Evolutionary conservation across 768 basidiomycete genomes (phyloP).

Genomic region (Tylopilus sp.): DNA sequence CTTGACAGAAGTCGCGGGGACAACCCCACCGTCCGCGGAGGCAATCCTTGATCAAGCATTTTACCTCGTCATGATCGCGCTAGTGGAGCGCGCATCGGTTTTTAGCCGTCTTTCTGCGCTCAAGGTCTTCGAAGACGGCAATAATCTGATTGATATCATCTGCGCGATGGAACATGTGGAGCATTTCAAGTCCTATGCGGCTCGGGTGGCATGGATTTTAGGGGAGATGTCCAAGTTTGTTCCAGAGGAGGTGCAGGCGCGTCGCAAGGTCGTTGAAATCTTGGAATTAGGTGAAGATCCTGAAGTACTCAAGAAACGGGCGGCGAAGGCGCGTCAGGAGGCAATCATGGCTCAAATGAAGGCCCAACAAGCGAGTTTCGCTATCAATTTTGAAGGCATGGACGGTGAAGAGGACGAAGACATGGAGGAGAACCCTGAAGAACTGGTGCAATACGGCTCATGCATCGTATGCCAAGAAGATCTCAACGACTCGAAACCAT

Average conservation of each 20-base stretch:
- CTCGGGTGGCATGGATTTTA: slow-evolving; percentile 76
- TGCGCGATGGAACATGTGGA: slow-evolving; percentile 78
- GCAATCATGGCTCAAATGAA: slow-evolving; percentile 97
- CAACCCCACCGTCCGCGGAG: slow-evolving; percentile 75
- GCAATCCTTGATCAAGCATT: slow-evolving; percentile 87
- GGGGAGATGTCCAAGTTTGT: slow-evolving; percentile 52
- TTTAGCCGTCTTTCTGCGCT: slow-evolving; percentile 60
- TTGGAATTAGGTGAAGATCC: slow-evolving; percentile 41
- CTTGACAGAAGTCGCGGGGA: slow-evolving; percentile 55
- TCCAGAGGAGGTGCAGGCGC: slow-evolving; percentile 51
- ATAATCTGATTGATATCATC: slow-evolving; percentile 67
- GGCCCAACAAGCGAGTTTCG: slow-evolving; percentile 84
- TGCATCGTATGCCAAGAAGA: slow-evolving; percentile 99
- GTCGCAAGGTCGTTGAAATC: slow-evolving; percentile 42
- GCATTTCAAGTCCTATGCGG: slow-evolving; percentile 66
- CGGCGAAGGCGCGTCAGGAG: slow-evolving; percentile 88
- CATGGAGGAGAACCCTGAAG: slow-evolving; percentile 41
- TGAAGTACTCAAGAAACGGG: slow-evolving; percentile 73
- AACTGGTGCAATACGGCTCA: slow-evolving; percentile 68
- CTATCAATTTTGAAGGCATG: slow-evolving; percentile 73
- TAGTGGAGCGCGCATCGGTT: slow-evolving; percentile 62
- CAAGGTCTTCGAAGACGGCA: slow-evolving; percentile 54
- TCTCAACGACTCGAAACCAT: slow-evolving; percentile 64
- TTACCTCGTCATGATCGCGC: slow-evolving; percentile 80
- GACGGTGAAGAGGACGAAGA: slow-evolving; percentile 63